These are phyloP conservation scores for Ogataea trehalophila DNA, from an alignment of 805 yeast species.

Conservation along the genomic window DNA sequence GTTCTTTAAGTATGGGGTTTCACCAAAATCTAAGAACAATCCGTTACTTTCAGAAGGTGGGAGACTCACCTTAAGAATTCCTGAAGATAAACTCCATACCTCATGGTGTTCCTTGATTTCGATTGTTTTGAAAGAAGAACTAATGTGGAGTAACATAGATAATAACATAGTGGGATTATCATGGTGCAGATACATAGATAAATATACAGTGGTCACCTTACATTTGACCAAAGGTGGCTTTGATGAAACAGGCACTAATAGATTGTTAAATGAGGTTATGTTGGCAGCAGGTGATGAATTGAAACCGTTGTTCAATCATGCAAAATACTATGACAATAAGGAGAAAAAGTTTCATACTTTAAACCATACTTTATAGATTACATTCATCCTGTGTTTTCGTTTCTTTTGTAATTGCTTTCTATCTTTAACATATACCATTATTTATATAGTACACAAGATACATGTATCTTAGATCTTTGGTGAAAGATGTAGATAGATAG, in stretches of 20 bases:
- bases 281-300: slow-evolving; percentile 10
- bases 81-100: slow-evolving; percentile 8
- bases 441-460: too few species aligned
- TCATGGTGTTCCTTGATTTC: slow-evolving; percentile 12
- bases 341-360: slow-evolving; percentile 14
- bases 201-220: slow-evolving; percentile 7
- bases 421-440: too few species aligned
- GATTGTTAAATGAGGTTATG: slow-evolving; percentile 15
- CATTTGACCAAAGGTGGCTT: slow-evolving; percentile 14
- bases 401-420: too few species aligned
- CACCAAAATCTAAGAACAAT: slow-evolving; percentile 16
- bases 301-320: slow-evolving; percentile 15
- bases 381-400: too few species aligned
- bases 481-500: not conserved
- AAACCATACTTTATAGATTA: slow-evolving; percentile 4
- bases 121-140: slow-evolving; percentile 13
- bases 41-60: slow-evolving; percentile 16
- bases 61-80: slow-evolving; percentile 12
- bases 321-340: slow-evolving; percentile 14
- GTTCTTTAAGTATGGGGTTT: slow-evolving; percentile 17
- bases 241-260: slow-evolving; percentile 9
- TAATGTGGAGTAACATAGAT: slow-evolving; percentile 16
- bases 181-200: slow-evolving; percentile 11
- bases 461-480: too few species aligned
- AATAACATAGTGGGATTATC: slow-evolving; percentile 16